Conservation (phyloP, 768 basidiomycete genomes). For the Hebeloma cylindrosporum region DNA sequence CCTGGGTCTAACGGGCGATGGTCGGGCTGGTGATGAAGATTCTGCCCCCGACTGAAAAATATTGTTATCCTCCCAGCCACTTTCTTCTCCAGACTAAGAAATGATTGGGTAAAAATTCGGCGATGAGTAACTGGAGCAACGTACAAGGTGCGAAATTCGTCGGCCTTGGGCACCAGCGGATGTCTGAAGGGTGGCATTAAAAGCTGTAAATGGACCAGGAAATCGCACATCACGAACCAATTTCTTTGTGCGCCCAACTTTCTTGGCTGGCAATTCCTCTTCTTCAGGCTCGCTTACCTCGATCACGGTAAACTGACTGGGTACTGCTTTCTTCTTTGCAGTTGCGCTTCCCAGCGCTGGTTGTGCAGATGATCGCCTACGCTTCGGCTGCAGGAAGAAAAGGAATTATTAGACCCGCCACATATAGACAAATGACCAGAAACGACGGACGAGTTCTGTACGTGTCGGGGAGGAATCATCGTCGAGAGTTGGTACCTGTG, state of each 20-base stretch:
- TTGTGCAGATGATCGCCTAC: constrained; percentile 78
- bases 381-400: constrained; percentile 55
- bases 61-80: constrained; percentile 90
- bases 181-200: constrained; percentile 30
- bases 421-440: constrained; percentile 12
- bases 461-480: constrained; percentile 38
- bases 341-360: constrained; percentile 60
- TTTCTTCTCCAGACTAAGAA: constrained; percentile 48
- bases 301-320: constrained; percentile 44
- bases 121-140: constrained; percentile 12
- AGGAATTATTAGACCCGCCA: constrained; percentile 11
- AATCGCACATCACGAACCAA: constrained; percentile 38
- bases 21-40: constrained; percentile 74
- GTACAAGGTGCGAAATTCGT: constrained; percentile 50
- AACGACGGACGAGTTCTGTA: constrained; percentile 55
- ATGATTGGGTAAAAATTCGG: constrained; percentile 5
- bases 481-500: constrained; percentile 54
- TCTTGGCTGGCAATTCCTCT: constrained; percentile 51
- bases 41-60: constrained; percentile 90
- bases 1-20: constrained; percentile 52
- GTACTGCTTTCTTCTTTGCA: constrained; percentile 35
- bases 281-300: constrained; percentile 83
- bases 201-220: neutral
- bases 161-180: constrained; percentile 54
- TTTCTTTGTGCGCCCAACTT: constrained; percentile 61